phyloP scores from a whole-genome alignment of 345 rosid genomes.

The Populus deltoides region DNA sequence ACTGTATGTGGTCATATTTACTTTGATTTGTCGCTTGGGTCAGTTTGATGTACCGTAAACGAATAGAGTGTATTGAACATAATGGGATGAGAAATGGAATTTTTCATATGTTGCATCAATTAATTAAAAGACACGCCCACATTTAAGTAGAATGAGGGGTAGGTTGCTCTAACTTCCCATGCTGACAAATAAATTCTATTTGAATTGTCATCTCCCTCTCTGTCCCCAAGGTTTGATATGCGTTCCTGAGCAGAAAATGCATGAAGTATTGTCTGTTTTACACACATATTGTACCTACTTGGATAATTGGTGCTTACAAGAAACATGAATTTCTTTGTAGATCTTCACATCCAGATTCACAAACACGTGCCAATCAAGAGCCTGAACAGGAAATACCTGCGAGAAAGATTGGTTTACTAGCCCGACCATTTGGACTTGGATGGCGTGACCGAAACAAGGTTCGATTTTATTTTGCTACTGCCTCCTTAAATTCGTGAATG shows the following conservation, averaged over 20 bases:
- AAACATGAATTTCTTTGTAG: slow-evolving; percentile 32
- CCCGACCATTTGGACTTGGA: slow-evolving; percentile 90
- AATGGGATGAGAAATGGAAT: neutral
- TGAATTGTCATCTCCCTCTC: neutral
- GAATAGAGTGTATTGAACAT: neutral
- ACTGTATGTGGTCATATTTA: neutral
- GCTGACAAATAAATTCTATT: neutral
- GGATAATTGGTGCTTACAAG: slow-evolving; percentile 4
- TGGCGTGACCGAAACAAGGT: slow-evolving; percentile 99
- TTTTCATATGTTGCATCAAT: no score
- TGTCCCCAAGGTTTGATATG: neutral
- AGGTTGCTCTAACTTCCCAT: neutral
- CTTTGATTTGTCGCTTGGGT: neutral
- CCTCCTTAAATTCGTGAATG: neutral
- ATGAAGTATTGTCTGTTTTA: neutral
- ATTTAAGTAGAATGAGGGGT: no score
- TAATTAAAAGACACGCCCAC: no score
- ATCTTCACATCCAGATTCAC: slow-evolving; percentile 51
- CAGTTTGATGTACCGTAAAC: neutral
- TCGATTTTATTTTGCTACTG: neutral
- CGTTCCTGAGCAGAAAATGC: neutral
- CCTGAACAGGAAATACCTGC: slow-evolving; percentile 56
- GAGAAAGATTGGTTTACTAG: slow-evolving; percentile 73
- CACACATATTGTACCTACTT: neutral
- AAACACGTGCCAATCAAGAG: slow-evolving; percentile 53